A percentile compares a stretch with the other conserved stretches of the same genome.
These are phyloP conservation scores for Yamadazyma sp. DNA, from an alignment of 1,139 yeast species.

Conservation along the genomic window DNA sequence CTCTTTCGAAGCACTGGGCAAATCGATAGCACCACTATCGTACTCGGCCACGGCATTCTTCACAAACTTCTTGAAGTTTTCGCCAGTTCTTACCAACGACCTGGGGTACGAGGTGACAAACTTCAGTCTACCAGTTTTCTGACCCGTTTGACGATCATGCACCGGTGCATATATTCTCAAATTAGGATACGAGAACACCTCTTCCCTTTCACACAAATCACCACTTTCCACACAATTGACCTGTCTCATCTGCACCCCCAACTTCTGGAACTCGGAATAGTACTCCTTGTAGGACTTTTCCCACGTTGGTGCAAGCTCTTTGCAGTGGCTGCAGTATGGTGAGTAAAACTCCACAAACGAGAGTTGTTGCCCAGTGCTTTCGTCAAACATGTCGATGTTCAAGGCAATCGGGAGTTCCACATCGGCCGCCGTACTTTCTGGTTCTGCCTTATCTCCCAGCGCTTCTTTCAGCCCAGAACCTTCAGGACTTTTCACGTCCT, in stretches of 20 bases:
- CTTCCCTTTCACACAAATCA: conserved; percentile 66
- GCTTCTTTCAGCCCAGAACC: no score
- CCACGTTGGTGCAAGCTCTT: conserved; percentile 65
- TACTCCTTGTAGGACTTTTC: conserved; percentile 50
- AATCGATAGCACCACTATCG: conserved; percentile 34
- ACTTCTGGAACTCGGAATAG: conserved; percentile 32
- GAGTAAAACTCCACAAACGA: conserved; percentile 67
- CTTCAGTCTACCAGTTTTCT: conserved; percentile 29
- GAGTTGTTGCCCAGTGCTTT: conserved; percentile 42
- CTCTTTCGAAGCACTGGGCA: conserved; percentile 38
- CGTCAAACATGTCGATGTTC: conserved; percentile 42
- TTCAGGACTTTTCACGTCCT: no score
- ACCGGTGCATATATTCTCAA: conserved; percentile 62
- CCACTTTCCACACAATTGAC: conserved; percentile 74
- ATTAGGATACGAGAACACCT: conserved; percentile 55
- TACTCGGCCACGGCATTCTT: conserved; percentile 51
- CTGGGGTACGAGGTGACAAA: conserved; percentile 49
- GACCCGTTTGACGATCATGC: conserved; percentile 27
- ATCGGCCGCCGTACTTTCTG: no score
- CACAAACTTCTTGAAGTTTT: conserved; percentile 52
- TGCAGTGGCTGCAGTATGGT: conserved; percentile 74
- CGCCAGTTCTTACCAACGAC: conserved; percentile 43
- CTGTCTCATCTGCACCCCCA: conserved; percentile 58
- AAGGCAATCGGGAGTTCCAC: conserved; percentile 22
- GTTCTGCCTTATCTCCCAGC: no score